A percentile compares a stretch with the other conserved stretches of the same genome.
Evolutionary conservation across 371 early-diverging fungal species (phyloP).

Genomic region (Syncephalis plumigaleata): DNA sequence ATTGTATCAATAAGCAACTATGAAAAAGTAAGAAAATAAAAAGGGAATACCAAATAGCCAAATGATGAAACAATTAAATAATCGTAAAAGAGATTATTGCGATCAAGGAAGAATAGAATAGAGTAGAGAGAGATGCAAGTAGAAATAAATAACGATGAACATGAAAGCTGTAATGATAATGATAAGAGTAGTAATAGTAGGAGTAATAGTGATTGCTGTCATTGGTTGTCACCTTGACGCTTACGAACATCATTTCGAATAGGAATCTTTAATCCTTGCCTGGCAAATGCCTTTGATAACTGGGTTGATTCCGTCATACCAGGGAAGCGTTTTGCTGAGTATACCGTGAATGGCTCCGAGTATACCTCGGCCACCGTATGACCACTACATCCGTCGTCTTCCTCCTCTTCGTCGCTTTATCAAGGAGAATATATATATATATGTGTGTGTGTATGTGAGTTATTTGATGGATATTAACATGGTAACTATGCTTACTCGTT

Average conservation of each 20-base stretch:
- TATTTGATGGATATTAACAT: slow-evolving; percentile 1
- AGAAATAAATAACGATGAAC: too few relatives aligned
- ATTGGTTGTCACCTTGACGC: slow-evolving; percentile 9
- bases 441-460: too few relatives aligned
- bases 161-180: too few relatives aligned
- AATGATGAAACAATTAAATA: too few relatives aligned
- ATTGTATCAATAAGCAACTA: too few relatives aligned
- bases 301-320: slow-evolving; percentile 85
- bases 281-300: slow-evolving; percentile 72
- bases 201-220: too few relatives aligned
- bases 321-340: slow-evolving; percentile 75
- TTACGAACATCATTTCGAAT: slow-evolving; percentile 58
- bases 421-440: not conserved
- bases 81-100: too few relatives aligned
- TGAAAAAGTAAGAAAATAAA: too few relatives aligned
- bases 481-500: slow-evolving; percentile 18
- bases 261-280: slow-evolving; percentile 84
- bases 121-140: too few relatives aligned
- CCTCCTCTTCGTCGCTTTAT: slow-evolving; percentile 20
- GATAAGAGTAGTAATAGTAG: too few relatives aligned
- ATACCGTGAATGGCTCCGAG: slow-evolving; percentile 54
- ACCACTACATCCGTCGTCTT: slow-evolving; percentile 24
- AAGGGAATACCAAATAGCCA: too few relatives aligned
- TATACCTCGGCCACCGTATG: slow-evolving; percentile 33
- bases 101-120: too few relatives aligned